Base-by-base conservation (phyloP, 2,329 filamentous ascomycete species). In the Microcera coccophila region DNA sequence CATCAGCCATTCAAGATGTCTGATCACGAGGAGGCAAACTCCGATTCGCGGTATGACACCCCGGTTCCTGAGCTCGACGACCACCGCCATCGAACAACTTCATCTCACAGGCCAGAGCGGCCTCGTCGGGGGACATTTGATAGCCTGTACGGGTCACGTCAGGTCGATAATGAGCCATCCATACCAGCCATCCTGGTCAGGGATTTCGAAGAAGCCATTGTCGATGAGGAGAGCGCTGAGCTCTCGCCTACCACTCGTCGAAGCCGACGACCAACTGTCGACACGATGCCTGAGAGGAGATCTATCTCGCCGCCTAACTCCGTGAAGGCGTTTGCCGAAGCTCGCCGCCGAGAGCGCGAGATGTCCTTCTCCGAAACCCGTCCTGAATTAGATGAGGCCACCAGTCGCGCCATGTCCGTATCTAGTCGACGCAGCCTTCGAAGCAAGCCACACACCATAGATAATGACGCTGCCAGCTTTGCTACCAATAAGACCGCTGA, bases 241-340 rank as follows among this genome's bases (percentile, higher is more conserved):
- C 69, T 63, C 5, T 73, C 75, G n/a, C 68, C 69, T 5, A 62
- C 61, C 15, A 53, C 60, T 22, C 64, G 68, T 5, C 74, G 69
- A 28, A 70, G 68, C 44, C 78, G 79, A 14, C 75, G 78, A 43
- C 72, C 76, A 43, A 78, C 78, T 38, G 70, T 84, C 41, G 75
- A 75, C 22, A 79, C 78, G 2, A 65, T 73, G 35, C 64, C 70
- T 18, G 76, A 79, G 17, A 80, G 78, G 36, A 78, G 88, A 42
- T 89, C 87, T 1, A 72, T 80, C 2, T 97, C 93, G 5, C 91
- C 91, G 10, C 93, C 93, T 7, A 98, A 96, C 65, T 98, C 93
- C 0, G 90, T 98, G 39, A 95, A 97, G 65, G 93, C 93, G 4
- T 98, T 98, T 66, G 93, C 93, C 15, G 87, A 93, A 59, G 87